Base-by-base conservation (phyloP, 495 filamentous ascomycete genomes). In the Annulohypoxylon bovei region DNA sequence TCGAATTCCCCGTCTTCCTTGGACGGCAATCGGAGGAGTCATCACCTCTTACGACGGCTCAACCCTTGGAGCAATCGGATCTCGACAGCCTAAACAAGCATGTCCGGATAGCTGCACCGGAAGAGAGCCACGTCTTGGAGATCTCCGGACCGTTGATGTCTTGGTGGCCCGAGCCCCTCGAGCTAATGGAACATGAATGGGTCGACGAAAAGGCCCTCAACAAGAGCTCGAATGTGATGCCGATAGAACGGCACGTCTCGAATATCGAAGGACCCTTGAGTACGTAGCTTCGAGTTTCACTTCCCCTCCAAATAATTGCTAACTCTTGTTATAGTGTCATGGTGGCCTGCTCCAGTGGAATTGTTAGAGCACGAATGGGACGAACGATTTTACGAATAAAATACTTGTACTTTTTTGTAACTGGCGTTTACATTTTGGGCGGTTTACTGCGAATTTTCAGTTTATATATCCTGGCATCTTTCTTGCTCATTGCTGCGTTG, bases 1-100 rank as follows among this genome's bases (percentile, higher is more conserved):
- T 68, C 56, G 62, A 71, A 40, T 77, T 75, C 52, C 75, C 75
- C 49, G 69, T 75, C 46, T 77, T 77, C 67, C 73, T 77, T 22
- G 75, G 75, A n/a, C 33, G 73, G 14, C 75, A 77, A 46, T 46
- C 53, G 28, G 75, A 76, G 35, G 68, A 74, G 46, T 57, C 22
- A 20, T 39, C 20, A 33, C 30, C 40, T 33, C 39, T 57, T 8
- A 16, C 16, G 33, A 25, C n/a, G 3, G 23, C 33, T 14, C 40
- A 12, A 25, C 18, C 35, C 11, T 37, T 12, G 14, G 23, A 56
- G 18, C 23, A 27, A 23, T 49, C 37, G 32, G 47, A 54, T 14
- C 52, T 71, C 11, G 4, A 39, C 14, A 50, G 39, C 5, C 62
- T 60, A 9, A 22, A 11, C 25, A 64, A 71, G 33, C 62, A 58